Evolutionary conservation across 1,139 yeast species (phyloP).

Genomic region (Suhomyces anneliseae): DNA sequence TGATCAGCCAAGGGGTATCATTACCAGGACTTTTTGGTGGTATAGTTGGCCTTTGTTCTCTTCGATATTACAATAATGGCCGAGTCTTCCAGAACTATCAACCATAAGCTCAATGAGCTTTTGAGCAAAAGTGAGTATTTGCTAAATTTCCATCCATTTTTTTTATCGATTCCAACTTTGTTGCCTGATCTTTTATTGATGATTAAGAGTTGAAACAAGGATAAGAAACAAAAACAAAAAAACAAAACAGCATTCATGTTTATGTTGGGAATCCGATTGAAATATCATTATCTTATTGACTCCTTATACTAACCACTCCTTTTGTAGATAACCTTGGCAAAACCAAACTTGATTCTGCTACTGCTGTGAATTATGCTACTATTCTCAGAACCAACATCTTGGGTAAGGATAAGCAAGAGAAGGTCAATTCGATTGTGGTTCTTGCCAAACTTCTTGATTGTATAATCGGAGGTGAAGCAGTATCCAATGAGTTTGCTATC

Average conservation of each 20-base stretch:
- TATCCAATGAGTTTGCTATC: slow-evolving; percentile 36
- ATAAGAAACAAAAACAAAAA: no score
- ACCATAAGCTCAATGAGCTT: slow-evolving; percentile 47
- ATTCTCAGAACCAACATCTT: slow-evolving; percentile 40
- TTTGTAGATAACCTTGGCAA: slow-evolving; percentile 26
- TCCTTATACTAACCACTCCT: slow-evolving; percentile 10
- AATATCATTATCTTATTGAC: neutral
- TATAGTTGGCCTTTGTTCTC: neutral
- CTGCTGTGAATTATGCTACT: slow-evolving; percentile 39
- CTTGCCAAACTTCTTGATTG: slow-evolving; percentile 54
- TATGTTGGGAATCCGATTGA: neutral
- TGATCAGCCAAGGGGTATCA: neutral
- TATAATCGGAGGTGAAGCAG: slow-evolving; percentile 39
- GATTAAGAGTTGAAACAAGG: no score
- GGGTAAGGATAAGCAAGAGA: slow-evolving; percentile 52
- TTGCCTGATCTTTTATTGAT: no score
- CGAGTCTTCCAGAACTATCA: slow-evolving; percentile 45
- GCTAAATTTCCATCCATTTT: neutral
- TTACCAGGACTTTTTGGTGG: neutral
- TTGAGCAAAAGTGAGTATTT: slow-evolving; percentile 37
- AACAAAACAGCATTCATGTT: neutral
- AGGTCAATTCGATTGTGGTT: slow-evolving; percentile 54
- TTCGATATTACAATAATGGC: slow-evolving; percentile 15
- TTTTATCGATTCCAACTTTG: no score
- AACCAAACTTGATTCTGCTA: slow-evolving; percentile 34